phyloP scores from a whole-genome alignment of 805 yeast genomes.

The Suhomyces pyralidae region DNA sequence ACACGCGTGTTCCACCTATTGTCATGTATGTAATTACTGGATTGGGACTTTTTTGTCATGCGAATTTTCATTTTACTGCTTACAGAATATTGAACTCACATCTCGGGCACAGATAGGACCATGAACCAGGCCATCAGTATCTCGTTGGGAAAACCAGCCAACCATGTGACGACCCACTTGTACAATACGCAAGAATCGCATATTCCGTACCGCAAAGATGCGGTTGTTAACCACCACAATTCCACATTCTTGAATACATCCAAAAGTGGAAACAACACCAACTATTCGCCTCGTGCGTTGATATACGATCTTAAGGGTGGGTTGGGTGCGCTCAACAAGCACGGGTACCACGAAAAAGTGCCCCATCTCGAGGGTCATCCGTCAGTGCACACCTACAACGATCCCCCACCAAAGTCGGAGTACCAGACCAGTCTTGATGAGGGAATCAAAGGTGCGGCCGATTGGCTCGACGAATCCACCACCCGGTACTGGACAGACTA shows the following conservation, averaged over 20 bases:
- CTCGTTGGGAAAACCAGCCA: slow-evolving; percentile 69
- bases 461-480: slow-evolving; percentile 33
- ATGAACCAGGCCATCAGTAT: slow-evolving; percentile 49
- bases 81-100: neutral
- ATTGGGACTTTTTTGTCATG: neutral
- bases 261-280: slow-evolving; percentile 24
- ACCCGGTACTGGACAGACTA: slow-evolving; percentile 81
- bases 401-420: slow-evolving; percentile 43
- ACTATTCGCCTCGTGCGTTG: slow-evolving; percentile 74
- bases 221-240: slow-evolving; percentile 47
- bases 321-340: slow-evolving; percentile 61
- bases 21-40: neutral
- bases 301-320: slow-evolving; percentile 83
- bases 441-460: slow-evolving; percentile 21
- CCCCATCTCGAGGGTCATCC: slow-evolving; percentile 2
- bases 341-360: slow-evolving; percentile 41
- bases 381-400: slow-evolving; percentile 5
- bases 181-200: slow-evolving; percentile 76
- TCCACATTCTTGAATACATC: slow-evolving; percentile 34
- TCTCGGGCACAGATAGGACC: slow-evolving; percentile 44
- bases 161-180: slow-evolving; percentile 75
- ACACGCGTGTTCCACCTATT: neutral
- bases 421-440: slow-evolving; percentile 66
- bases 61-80: neutral
- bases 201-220: slow-evolving; percentile 47